Evolutionary conservation across 1,284 basidiomycete species (phyloP).

Genomic region (Ceratobasidium sp.): DNA sequence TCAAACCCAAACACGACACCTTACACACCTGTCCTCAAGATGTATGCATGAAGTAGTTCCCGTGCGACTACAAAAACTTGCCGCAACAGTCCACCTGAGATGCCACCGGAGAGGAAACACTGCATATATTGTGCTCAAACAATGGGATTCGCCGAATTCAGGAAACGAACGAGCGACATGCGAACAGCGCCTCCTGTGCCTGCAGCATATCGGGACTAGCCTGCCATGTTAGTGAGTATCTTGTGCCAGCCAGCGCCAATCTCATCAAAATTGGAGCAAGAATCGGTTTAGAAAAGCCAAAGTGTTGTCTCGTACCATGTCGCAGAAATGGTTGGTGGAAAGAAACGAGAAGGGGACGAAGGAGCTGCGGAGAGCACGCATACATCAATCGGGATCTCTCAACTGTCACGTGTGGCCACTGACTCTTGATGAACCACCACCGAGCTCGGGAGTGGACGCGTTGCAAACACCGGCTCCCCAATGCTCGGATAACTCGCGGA

Average conservation of each 20-base stretch:
- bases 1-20: neutral
- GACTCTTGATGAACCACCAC: slow-evolving; percentile 36
- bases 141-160: no score
- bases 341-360: slow-evolving; percentile 6
- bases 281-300: slow-evolving; percentile 18
- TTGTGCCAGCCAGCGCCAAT: slow-evolving; percentile 8
- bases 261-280: slow-evolving; percentile 21
- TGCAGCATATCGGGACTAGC: neutral
- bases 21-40: neutral
- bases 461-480: slow-evolving; percentile 22
- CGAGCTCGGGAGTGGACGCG: slow-evolving; percentile 5
- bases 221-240: slow-evolving; percentile 20
- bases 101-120: no score
- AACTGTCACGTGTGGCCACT: slow-evolving; percentile 24
- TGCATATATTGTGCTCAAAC: no score
- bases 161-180: no score
- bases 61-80: no score
- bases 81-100: no score
- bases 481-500: slow-evolving; percentile 13
- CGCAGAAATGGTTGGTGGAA: neutral
- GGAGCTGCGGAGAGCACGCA: slow-evolving; percentile 15
- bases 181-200: neutral
- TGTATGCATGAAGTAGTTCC: neutral
- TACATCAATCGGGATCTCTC: slow-evolving; percentile 26
- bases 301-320: neutral